Evolutionary conservation across 768 basidiomycete species (phyloP).

Genomic region (Lanmaoa pseudosensibilis): DNA sequence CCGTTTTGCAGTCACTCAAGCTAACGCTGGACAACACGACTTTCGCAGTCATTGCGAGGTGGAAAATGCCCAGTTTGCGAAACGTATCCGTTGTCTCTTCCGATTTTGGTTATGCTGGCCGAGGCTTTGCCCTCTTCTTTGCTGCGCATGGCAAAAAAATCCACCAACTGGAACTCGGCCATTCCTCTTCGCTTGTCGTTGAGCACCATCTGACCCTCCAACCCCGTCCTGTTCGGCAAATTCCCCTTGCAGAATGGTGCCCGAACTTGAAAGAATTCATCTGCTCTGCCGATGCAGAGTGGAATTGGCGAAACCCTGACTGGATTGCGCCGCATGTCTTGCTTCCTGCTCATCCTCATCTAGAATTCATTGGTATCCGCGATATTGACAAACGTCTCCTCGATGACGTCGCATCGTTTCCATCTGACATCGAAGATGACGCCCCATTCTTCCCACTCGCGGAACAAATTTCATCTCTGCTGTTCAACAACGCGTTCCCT

Average conservation of each 20-base stretch:
- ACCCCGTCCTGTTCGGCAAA: slow-evolving; percentile 34
- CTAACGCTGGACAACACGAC: slow-evolving; percentile 71
- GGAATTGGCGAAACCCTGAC: slow-evolving; percentile 78
- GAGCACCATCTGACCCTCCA: slow-evolving; percentile 63
- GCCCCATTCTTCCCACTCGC: slow-evolving; percentile 63
- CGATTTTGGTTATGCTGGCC: slow-evolving; percentile 68
- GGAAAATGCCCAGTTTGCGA: slow-evolving; percentile 62
- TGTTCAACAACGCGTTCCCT: slow-evolving; percentile 63
- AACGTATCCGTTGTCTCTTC: slow-evolving; percentile 69
- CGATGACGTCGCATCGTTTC: slow-evolving; percentile 41
- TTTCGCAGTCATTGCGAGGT: slow-evolving; percentile 62
- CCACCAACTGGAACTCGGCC: slow-evolving; percentile 68
- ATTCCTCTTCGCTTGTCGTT: slow-evolving; percentile 63
- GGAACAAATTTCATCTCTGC: slow-evolving; percentile 62
- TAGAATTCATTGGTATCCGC: slow-evolving; percentile 69
- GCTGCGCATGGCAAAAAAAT: slow-evolving; percentile 61
- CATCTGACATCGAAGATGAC: slow-evolving; percentile 36
- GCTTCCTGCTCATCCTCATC: slow-evolving; percentile 58
- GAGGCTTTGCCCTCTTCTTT: slow-evolving; percentile 67
- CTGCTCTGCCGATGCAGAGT: slow-evolving; percentile 74
- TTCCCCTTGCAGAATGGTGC: slow-evolving; percentile 66
- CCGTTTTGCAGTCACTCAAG: slow-evolving; percentile 66
- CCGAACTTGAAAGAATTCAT: slow-evolving; percentile 70
- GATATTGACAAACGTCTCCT: slow-evolving; percentile 65
- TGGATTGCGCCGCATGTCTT: slow-evolving; percentile 80